Evolutionary conservation across 2,329 filamentous ascomycete genomes (phyloP).

Genomic region (Monilinia polystroma): DNA sequence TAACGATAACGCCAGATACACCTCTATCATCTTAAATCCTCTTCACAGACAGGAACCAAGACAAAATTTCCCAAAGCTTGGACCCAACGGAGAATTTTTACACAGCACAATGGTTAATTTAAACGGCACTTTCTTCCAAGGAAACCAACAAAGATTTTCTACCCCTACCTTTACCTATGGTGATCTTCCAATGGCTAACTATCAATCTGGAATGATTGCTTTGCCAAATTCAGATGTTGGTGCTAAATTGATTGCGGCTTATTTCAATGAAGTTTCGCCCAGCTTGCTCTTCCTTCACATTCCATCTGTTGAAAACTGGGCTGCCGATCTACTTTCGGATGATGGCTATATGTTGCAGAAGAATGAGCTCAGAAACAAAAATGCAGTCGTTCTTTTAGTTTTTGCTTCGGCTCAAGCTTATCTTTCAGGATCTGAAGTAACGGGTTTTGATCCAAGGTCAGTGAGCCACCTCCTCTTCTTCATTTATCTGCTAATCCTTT

Average conservation of each 20-base stretch:
- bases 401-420: slow-evolving; percentile 51
- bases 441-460: not conserved
- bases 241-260: slow-evolving; percentile 45
- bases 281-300: slow-evolving; percentile 60
- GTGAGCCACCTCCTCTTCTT: not conserved
- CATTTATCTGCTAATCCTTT: slow-evolving; percentile 19
- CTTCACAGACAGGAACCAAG: not conserved
- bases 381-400: slow-evolving; percentile 48
- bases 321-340: slow-evolving; percentile 49
- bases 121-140: not conserved
- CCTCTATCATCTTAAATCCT: not conserved
- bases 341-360: slow-evolving; percentile 44
- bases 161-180: slow-evolving; percentile 40
- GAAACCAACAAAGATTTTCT: slow-evolving; percentile 25
- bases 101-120: not conserved
- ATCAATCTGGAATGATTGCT: slow-evolving; percentile 45
- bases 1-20: not conserved
- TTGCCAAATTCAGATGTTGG: slow-evolving; percentile 34
- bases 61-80: not conserved
- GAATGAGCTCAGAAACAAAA: slow-evolving; percentile 42
- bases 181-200: slow-evolving; percentile 45
- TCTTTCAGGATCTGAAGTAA: not conserved
- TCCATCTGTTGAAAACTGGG: slow-evolving; percentile 52
- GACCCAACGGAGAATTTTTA: not conserved
- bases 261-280: slow-evolving; percentile 60